These are phyloP conservation scores for Moricandia moricandioides DNA, from an alignment of 345 rosid species.

Conservation along the genomic window DNA sequence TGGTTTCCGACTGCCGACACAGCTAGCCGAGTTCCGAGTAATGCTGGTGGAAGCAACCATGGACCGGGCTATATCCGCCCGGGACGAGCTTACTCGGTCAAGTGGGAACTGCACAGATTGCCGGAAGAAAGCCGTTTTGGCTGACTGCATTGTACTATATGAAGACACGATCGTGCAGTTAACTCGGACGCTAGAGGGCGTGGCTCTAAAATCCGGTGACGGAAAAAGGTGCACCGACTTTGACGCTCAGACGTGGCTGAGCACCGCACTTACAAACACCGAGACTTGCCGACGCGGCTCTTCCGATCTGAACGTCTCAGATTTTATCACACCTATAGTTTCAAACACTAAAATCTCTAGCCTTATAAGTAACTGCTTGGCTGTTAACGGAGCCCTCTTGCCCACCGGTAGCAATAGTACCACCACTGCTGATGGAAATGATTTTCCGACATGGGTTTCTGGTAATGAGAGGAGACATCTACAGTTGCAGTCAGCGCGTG, in stretches of 20 bases:
- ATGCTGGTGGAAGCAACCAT: constrained; percentile 52
- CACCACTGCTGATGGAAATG: constrained; percentile 1
- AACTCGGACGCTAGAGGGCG: constrained; percentile 52
- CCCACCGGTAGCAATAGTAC: constrained; percentile 9
- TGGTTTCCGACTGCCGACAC: constrained; percentile 31
- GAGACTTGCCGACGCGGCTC: constrained; percentile 65
- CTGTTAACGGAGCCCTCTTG: constrained; percentile 50
- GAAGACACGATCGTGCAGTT: constrained; percentile 56
- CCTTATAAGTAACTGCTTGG: constrained; percentile 61
- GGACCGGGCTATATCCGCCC: constrained; percentile 45
- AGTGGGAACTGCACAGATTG: constrained; percentile 29
- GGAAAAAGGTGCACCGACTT: constrained; percentile 42
- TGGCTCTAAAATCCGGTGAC: background rate
- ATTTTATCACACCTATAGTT: constrained; percentile 45
- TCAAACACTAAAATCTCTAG: constrained; percentile 47
- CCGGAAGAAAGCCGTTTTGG: constrained; percentile 47
- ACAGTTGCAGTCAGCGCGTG: constrained; percentile 33
- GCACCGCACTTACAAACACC: constrained; percentile 75
- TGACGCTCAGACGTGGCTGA: constrained; percentile 88
- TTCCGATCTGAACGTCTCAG: constrained; percentile 56
- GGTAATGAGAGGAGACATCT: constrained; percentile 39
- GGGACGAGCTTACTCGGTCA: constrained; percentile 29
- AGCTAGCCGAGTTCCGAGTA: constrained; percentile 50
- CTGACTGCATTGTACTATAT: constrained; percentile 66
- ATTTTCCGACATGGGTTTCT: constrained; percentile 50